Conservation (phyloP, 2,329 filamentous ascomycete genomes). For the Colletotrichum trifolii region DNA sequence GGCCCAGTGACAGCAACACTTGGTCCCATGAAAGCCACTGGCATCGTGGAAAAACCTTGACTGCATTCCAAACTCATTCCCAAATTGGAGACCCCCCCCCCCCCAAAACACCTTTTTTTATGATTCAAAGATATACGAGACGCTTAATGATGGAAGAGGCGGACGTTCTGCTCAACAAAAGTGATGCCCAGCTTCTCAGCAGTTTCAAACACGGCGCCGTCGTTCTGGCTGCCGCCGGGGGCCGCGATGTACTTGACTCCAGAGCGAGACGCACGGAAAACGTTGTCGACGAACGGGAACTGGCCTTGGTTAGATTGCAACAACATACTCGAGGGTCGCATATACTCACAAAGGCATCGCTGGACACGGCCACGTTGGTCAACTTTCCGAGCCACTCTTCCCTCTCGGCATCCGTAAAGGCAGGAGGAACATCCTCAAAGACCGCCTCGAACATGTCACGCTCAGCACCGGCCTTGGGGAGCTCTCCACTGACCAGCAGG, state of each 20-base stretch:
- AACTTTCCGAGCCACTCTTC: constrained; percentile 87
- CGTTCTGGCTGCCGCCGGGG: constrained; percentile 90
- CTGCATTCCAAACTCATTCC: constrained; percentile 21
- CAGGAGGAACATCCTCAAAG: constrained; percentile 87
- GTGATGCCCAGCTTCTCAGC: constrained; percentile 92
- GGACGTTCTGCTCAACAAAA: constrained; percentile 93
- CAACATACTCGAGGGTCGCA: not conserved
- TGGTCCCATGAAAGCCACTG: not conserved
- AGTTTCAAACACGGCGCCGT: constrained; percentile 83
- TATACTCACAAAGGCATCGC: constrained; percentile 90
- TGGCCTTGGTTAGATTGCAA: constrained; percentile 49
- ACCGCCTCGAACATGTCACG: constrained; percentile 86
- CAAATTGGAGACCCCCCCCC: constrained; percentile 18
- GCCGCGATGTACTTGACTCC: constrained; percentile 97
- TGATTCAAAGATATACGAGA: constrained; percentile 2
- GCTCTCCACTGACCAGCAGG: constrained; percentile 88
- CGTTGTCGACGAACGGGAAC: constrained; percentile 99
- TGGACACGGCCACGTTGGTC: constrained; percentile 84
- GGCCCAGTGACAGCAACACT: too few species aligned
- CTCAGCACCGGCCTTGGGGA: constrained; percentile 86
- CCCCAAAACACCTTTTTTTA: constrained; percentile 20
- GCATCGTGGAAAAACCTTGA: constrained; percentile 4
- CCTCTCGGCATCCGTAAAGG: constrained; percentile 87
- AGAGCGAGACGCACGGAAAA: constrained; percentile 89
- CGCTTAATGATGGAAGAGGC: constrained; percentile 91